phyloP scores from a whole-genome alignment of 2,329 filamentous ascomycete genomes.

The Rutstroemia sydowiana region DNA sequence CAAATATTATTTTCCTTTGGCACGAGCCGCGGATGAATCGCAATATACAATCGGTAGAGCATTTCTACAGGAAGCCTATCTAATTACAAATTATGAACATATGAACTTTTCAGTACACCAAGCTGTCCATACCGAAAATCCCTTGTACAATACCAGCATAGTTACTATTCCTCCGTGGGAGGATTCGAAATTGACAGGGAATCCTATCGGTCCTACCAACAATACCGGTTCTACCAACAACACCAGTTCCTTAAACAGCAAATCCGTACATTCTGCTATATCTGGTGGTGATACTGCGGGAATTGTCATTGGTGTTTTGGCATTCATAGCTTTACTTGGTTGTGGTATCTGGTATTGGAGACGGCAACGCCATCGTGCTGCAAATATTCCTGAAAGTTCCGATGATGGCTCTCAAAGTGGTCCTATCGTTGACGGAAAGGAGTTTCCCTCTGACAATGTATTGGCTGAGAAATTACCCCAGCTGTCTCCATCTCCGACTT shows the following conservation, averaged over 20 bases:
- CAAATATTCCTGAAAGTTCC: not conserved
- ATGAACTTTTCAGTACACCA: slow-evolving; percentile 29
- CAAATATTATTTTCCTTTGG: slow-evolving; percentile 34
- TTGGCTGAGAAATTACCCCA: slow-evolving; percentile 35
- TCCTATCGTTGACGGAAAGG: not conserved
- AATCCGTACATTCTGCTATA: slow-evolving; percentile 7
- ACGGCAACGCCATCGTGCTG: slow-evolving; percentile 20
- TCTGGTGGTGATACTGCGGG: slow-evolving; percentile 22
- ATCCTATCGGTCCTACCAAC: not conserved
- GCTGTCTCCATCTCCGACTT: not conserved
- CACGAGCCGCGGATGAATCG: slow-evolving; percentile 21
- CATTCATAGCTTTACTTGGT: slow-evolving; percentile 11
- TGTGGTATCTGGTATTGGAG: slow-evolving; percentile 1
- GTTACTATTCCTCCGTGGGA: slow-evolving; percentile 15
- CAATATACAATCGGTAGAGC: slow-evolving; percentile 31
- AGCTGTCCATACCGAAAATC: slow-evolving; percentile 23
- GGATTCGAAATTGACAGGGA: slow-evolving; percentile 24
- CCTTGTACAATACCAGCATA: slow-evolving; percentile 21
- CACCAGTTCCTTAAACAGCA: not conserved
- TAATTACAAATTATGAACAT: slow-evolving; percentile 31
- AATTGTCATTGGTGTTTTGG: slow-evolving; percentile 17
- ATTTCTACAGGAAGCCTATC: slow-evolving; percentile 32
- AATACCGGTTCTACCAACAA: not conserved
- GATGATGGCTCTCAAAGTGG: not conserved
- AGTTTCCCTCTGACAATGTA: slow-evolving; percentile 24